Percentiles rank a stretch among this genome's conserved stretches.
Conservation (phyloP, 2,329 filamentous ascomycete genomes). For the Fusarium papillatum region DNA sequence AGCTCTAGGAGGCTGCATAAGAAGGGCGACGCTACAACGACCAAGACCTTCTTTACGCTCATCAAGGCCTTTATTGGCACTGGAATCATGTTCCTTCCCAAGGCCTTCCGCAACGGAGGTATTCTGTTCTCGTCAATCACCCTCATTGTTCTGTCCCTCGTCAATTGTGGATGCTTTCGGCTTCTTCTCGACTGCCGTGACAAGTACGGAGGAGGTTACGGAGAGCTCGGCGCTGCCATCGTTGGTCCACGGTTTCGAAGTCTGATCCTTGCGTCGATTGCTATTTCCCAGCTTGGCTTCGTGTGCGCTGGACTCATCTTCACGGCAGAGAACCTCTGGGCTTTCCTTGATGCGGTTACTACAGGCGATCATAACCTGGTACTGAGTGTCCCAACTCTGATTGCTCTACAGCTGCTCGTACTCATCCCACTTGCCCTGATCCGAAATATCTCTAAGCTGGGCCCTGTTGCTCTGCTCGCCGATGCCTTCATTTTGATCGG, state of each 20-base stretch:
- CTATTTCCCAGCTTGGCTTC: constrained; percentile 82
- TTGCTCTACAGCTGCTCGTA: constrained; percentile 74
- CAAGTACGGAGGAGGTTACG: constrained; percentile 78
- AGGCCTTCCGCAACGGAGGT: constrained; percentile 84
- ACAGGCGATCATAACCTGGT: constrained; percentile 63
- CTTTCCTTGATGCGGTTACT: constrained; percentile 75
- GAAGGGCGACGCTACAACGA: constrained; percentile 74
- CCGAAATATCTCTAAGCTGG: constrained; percentile 82
- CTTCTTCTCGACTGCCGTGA: constrained; percentile 77
- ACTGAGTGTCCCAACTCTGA: constrained; percentile 67
- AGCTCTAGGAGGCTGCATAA: constrained; percentile 59
- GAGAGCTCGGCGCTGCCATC: constrained; percentile 78
- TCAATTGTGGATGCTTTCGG: constrained; percentile 80
- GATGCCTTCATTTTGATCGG: constrained; percentile 81
- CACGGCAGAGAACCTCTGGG: constrained; percentile 79
- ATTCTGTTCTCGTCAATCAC: constrained; percentile 81
- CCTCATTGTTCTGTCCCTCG: constrained; percentile 72
- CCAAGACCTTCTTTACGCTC: constrained; percentile 83
- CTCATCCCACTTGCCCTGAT: constrained; percentile 78
- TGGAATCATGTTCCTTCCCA: constrained; percentile 86
- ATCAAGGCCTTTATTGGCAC: constrained; percentile 86
- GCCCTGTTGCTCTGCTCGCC: constrained; percentile 76
- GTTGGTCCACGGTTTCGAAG: constrained; percentile 73
- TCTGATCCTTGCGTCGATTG: constrained; percentile 78
- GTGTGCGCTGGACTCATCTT: constrained; percentile 85